phyloP scores from a whole-genome alignment of 1,284 basidiomycete species.

The Irpex sp. region DNA sequence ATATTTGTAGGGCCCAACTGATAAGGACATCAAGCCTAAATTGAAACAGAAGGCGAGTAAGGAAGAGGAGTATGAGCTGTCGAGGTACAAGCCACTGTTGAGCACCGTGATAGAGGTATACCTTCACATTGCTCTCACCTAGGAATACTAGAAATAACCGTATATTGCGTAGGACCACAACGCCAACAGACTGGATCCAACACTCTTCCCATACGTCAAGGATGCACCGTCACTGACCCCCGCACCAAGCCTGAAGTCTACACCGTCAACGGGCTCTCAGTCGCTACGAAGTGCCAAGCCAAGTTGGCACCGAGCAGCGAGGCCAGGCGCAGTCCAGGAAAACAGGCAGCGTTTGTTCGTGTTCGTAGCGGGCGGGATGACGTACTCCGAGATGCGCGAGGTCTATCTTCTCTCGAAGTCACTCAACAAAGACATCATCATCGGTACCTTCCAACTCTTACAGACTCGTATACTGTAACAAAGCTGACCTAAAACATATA shows the following conservation, averaged over 20 bases:
- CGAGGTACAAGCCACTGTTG: slow-evolving; percentile 87
- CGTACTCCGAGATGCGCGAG: slow-evolving; percentile 92
- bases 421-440: slow-evolving; percentile 86
- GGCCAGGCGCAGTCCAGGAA: slow-evolving; percentile 49
- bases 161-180: slow-evolving; percentile 67
- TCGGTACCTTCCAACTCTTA: slow-evolving; percentile 55
- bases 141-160: too few species aligned
- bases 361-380: slow-evolving; percentile 95
- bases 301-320: slow-evolving; percentile 77
- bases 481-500: slow-evolving; percentile 26
- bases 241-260: slow-evolving; percentile 40
- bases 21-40: slow-evolving; percentile 76
- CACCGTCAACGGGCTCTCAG: slow-evolving; percentile 38
- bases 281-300: slow-evolving; percentile 85
- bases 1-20: slow-evolving; percentile 51
- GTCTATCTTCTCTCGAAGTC: slow-evolving; percentile 77
- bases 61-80: slow-evolving; percentile 95
- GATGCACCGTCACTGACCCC: slow-evolving; percentile 67
- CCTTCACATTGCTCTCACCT: too few species aligned
- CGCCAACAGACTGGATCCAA: slow-evolving; percentile 72
- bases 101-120: slow-evolving; percentile 56
- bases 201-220: slow-evolving; percentile 87
- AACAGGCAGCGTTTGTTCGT: slow-evolving; percentile 83
- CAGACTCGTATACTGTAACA: not conserved
- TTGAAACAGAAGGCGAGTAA: slow-evolving; percentile 71